These are phyloP conservation scores for Sarocladium brachiariae DNA, from an alignment of 2,329 filamentous ascomycete species.

Conservation along the genomic window DNA sequence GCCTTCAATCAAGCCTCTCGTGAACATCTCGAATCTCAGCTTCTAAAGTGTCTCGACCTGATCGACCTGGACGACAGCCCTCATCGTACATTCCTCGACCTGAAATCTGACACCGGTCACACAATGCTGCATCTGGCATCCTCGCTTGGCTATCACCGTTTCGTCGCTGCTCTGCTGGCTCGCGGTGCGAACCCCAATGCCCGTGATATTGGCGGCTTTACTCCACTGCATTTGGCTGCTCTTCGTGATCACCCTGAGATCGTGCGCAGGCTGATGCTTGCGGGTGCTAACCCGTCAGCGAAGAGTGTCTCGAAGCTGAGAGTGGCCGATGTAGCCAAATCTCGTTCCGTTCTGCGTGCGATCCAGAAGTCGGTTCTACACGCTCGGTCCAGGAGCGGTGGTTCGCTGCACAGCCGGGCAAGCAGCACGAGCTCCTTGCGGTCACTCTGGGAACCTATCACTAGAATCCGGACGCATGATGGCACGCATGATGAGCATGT, in stretches of 20 bases:
- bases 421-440: slow-evolving; percentile 62
- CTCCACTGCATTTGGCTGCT: slow-evolving; percentile 73
- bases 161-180: slow-evolving; percentile 69
- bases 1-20: slow-evolving; percentile 35
- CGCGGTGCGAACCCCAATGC: slow-evolving; percentile 71
- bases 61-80: slow-evolving; percentile 72
- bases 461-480: slow-evolving; percentile 25
- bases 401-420: slow-evolving; percentile 51
- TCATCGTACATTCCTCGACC: slow-evolving; percentile 59
- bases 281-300: slow-evolving; percentile 64
- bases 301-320: slow-evolving; percentile 64
- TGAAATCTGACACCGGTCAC: slow-evolving; percentile 60
- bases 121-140: slow-evolving; percentile 77
- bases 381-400: slow-evolving; percentile 59
- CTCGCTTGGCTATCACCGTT: slow-evolving; percentile 65
- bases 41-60: slow-evolving; percentile 69
- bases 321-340: slow-evolving; percentile 63
- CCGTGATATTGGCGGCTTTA: slow-evolving; percentile 73
- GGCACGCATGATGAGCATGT: slow-evolving; percentile 28
- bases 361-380: slow-evolving; percentile 57
- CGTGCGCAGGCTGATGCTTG: slow-evolving; percentile 65
- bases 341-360: slow-evolving; percentile 55
- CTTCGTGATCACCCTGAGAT: slow-evolving; percentile 71
- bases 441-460: slow-evolving; percentile 57
- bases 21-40: slow-evolving; percentile 56